Evolutionary conservation across 371 early-diverging fungal genomes (phyloP), one percentile per base, ranked within the genome.

Genomic region (Smittium mucronatum): DNA sequence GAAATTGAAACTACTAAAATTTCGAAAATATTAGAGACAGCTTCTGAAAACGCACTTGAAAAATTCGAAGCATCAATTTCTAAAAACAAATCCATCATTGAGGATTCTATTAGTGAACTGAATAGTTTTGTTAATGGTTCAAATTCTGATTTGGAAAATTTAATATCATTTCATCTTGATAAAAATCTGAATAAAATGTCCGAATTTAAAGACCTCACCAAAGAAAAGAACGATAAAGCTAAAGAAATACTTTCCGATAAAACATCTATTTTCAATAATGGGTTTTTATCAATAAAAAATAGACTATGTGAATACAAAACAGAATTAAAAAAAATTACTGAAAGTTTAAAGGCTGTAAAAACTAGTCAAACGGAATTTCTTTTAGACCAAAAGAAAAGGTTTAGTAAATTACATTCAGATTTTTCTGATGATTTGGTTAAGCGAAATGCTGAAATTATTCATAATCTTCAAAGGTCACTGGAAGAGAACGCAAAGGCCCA

Each of bases 401-500:
- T 61, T n/a, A 28, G n/a, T 16, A 61, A 61, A 32, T 16, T 30
- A 61, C 63, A 32, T 15, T 11, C 16, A 61, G n/a, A 11, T 5
- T 11, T 33, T 5, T 30, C 28, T 30, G 63, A 61, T 15, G 16
- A 61, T 11, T 61, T 61, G n/a, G 16, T 11, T 11, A 5, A 30
- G 63, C 30, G n/a, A 30, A 30, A 61, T 61, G 63, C 5, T 11
- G n/a, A 61, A 32, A 61, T 61, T 5, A 61, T 61, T 28, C 5
- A 61, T 61, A n/a, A 61, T 15, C 5, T 61, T 5, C 28, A 61
- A 61, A 28, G 5, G 5, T 11, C 5, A n/a, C 32, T 61, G 16
- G 63, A 61, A 61, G 30, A 61, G n/a, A 32, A 28, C n/a, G 5
- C 32, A 15, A 61, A 61, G n/a, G n/a, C n/a, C 63, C 63, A 61